Evolutionary conservation across 2,329 filamentous ascomycete species (phyloP), one percentile per base, ranked within the genome.

Genomic region (Nemania sp.): DNA sequence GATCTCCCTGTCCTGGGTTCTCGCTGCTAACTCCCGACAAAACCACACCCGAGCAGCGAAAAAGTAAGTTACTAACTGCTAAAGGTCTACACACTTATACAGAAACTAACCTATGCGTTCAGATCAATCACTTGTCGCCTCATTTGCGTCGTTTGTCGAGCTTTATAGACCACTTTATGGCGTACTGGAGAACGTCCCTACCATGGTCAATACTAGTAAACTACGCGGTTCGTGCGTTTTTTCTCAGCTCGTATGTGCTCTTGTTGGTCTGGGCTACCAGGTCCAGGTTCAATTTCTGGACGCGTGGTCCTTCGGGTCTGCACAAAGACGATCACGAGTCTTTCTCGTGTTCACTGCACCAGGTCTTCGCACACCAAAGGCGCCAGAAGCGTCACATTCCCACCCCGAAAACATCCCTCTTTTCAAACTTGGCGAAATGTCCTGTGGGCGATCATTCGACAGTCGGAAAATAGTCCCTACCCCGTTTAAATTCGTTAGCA

Each of bases 251-350:
- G 79, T 95, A 10, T 90, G 88, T 63, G 82, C 87, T 0, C 76
- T 95, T 0, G 87, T 94, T 0, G 89, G 88, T 0, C 79, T 95
- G 64, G 91, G 90, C 0, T 96, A 95, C 66, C 91, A 96, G 69
- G 79, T 86, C 0, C 84, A 89, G 42, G 81, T 90, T 39, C 85
- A 87, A 57, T 78, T 88, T 0, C 77, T 90, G 18, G 90, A 92
- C 65, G 83, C 90, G 0, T 91, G 88, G 80, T 84, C 83, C 0
- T 86, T 83, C 64, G 89, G 90, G 1, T 85, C 87, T 2, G 77
- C 86, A 0, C 90, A 95, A 69, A 78, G 76, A 2, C 83, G 91
- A 4, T 83, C 81, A 2, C 81, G 91, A 6, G 78, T 94, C 0
- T 92, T 96, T 61, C 79, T 95, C 1, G 78, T 83, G 2, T 89